Evolutionary conservation across 2,329 filamentous ascomycete genomes (phyloP).

Genomic region (Cladosporium velox): DNA sequence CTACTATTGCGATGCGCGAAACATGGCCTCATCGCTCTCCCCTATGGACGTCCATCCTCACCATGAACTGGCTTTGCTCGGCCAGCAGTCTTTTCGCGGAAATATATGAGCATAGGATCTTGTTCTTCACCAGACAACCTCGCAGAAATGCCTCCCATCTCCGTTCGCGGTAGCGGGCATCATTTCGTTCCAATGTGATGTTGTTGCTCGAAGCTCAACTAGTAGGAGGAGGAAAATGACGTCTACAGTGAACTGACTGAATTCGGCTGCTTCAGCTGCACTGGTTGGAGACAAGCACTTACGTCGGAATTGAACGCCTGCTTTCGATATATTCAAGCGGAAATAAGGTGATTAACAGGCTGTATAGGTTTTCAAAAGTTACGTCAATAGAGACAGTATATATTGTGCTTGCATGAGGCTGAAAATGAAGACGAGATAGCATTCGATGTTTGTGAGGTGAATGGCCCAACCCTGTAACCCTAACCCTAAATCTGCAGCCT

Average conservation of each 20-base stretch:
- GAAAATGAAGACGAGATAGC: neutral
- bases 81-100: too few species aligned
- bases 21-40: too few species aligned
- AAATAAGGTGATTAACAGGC: neutral
- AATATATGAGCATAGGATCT: neutral
- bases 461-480: neutral
- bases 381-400: neutral
- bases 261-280: too few species aligned
- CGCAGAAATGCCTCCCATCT: neutral
- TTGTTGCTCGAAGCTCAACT: too few species aligned
- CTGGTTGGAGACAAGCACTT: neutral
- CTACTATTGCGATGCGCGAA: too few species aligned
- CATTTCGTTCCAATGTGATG: too few species aligned
- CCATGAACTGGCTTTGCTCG: too few species aligned
- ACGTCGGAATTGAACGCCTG: neutral
- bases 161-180: neutral
- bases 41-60: too few species aligned
- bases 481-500: neutral
- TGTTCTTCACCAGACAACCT: neutral
- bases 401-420: neutral
- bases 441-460: neutral
- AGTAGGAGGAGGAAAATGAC: too few species aligned
- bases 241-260: too few species aligned
- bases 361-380: too few species aligned
- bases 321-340: neutral